A percentile compares a stretch with the other conserved stretches of the same genome.
Conservation (phyloP, 345 rosid genomes). For the Mercurialis annua region DNA sequence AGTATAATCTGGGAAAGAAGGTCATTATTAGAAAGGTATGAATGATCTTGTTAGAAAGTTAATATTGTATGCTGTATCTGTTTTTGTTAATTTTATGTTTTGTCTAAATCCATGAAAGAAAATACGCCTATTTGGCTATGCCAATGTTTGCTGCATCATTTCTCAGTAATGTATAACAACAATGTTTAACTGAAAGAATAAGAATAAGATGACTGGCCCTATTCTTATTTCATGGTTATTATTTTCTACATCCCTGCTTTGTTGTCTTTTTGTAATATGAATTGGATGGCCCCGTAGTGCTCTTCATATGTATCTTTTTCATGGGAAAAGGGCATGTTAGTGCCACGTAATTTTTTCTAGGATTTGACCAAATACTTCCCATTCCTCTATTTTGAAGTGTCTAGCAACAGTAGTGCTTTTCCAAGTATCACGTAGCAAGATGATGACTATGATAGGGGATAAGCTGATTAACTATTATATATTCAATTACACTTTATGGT, state of each 20-base stretch:
- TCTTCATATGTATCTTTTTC: neutral
- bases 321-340: neutral
- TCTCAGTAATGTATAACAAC: neutral
- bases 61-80: no score
- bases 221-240: neutral
- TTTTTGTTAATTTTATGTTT: neutral
- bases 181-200: neutral
- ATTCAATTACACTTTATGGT: neutral
- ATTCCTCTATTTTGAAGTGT: neutral
- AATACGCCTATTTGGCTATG: neutral
- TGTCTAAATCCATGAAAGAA: neutral
- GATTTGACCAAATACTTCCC: neutral
- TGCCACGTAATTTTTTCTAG: neutral
- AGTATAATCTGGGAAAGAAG: conserved; percentile 55
- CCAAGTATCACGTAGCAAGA: neutral
- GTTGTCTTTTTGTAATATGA: neutral
- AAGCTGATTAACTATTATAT: neutral
- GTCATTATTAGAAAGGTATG: conserved; percentile 63
- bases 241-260: neutral
- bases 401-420: neutral
- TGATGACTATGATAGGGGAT: neutral
- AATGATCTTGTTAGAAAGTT: neutral
- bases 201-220: neutral
- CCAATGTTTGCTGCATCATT: neutral
- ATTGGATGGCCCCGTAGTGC: neutral